Base-by-base conservation (phyloP, 345 rosid genomes). In the Mallotus nudiflorus region DNA sequence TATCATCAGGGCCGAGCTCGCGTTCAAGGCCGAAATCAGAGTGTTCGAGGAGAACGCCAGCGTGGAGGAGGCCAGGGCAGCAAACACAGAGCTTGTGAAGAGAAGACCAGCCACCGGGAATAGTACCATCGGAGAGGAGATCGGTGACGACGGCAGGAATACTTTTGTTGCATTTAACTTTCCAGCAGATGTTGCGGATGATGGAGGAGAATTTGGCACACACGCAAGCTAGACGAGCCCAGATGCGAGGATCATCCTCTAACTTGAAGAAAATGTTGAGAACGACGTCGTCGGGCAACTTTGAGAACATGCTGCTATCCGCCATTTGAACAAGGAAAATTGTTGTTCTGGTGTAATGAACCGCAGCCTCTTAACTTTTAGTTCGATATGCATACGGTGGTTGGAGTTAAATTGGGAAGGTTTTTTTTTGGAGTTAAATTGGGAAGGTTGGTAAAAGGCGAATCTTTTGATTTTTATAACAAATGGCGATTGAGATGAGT, bases 11-110 rank as follows among this genome's bases (percentile, higher is more conserved):
- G 59, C 98, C 99, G 54, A 95, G 82, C 65, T 95, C 98, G 60
- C 92, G 97, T 55, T 94, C 95, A 44, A 91, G 80, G 67, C 98
- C 98, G 73, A 94, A 94, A 77, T 94, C 98, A 44, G 98, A 90
- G 84, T 90, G 82, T 54, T 94, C 97, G 6, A 94, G 91, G 68
- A 91, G 90, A 68, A 91, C 81, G 59, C 98, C 97, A 27, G 97
- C 78, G 82, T 90, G 98, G 80, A 66, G 79, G 75, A 86, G 89
- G 20, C 97, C 98, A 5, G 97, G 98, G 77, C 98, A 92, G 80
- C 96, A 92, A 57, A 95, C 92, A 65, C 91, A 78, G 62, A 92
- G 89, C 82, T 88, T 92, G 81, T 78, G 73, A 49, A 95, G 96
- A 65, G 96, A 79, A 27, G 87, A 77, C 97, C 99, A 95, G 68